A percentile compares a stretch with the other conserved stretches of the same genome.
phyloP scores from a whole-genome alignment of 805 yeast species.

The Starmerella bombicola region DNA sequence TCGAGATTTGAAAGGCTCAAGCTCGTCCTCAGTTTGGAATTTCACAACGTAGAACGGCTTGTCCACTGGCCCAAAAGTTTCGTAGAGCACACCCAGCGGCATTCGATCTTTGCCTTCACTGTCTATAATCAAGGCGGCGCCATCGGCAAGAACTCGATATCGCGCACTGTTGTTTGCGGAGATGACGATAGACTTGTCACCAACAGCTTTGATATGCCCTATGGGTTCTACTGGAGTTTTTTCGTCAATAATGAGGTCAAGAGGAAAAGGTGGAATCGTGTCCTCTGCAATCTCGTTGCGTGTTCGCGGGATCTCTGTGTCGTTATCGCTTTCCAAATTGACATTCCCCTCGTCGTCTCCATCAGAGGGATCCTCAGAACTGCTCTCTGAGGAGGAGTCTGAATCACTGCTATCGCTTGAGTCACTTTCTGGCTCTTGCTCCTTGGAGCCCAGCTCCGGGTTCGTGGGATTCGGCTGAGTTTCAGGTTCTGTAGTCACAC shows the following conservation, averaged over 20 bases:
- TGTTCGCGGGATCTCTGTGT: conserved; percentile 49
- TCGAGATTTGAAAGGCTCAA: conserved; percentile 35
- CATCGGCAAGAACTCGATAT: conserved; percentile 66
- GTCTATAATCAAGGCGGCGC: conserved; percentile 49
- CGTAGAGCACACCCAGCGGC: conserved; percentile 66
- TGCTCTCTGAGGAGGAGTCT: conserved; percentile 1
- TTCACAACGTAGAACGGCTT: conserved; percentile 70
- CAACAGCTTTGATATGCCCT: conserved; percentile 57
- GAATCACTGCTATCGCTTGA: not conserved
- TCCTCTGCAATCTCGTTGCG: conserved; percentile 67
- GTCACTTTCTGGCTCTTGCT: too few species aligned
- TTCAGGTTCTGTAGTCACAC: too few species aligned
- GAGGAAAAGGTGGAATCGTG: conserved; percentile 53
- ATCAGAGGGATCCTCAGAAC: conserved; percentile 18
- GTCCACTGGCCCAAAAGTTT: conserved; percentile 79
- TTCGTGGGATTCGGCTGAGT: too few species aligned
- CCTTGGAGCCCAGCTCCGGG: too few species aligned
- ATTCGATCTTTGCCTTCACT: conserved; percentile 36
- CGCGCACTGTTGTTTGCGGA: conserved; percentile 72
- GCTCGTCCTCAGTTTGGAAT: conserved; percentile 41
- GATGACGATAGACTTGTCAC: conserved; percentile 59
- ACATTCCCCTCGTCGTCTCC: conserved; percentile 23
- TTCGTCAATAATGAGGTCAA: conserved; percentile 46
- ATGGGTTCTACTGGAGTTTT: conserved; percentile 55
- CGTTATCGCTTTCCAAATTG: conserved; percentile 17